These are phyloP conservation scores for Colletotrichum sublineola DNA, from an alignment of 2,329 filamentous ascomycete genomes.

Conservation along the genomic window DNA sequence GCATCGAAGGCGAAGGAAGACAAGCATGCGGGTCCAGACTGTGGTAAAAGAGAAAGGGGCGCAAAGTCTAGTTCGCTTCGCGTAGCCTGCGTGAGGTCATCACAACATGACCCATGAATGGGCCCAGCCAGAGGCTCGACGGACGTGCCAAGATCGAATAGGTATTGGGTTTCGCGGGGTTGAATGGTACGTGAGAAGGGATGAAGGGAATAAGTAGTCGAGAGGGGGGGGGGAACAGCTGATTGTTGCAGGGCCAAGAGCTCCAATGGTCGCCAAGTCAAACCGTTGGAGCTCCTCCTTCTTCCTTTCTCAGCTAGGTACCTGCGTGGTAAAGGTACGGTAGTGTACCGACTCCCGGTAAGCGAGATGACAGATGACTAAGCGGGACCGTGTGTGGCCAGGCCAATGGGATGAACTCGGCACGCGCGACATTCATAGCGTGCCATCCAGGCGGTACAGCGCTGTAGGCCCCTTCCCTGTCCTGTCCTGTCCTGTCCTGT, in stretches of 20 bases:
- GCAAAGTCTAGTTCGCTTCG: not conserved
- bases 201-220: constrained; percentile 17
- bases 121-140: not conserved
- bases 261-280: constrained; percentile 39
- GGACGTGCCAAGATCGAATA: not conserved
- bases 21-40: constrained; percentile 7
- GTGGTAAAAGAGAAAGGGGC: not conserved
- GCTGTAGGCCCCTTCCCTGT: constrained; percentile 22
- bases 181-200: constrained; percentile 17
- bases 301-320: too few relatives aligned
- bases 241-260: constrained; percentile 42
- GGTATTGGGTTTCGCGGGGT: constrained; percentile 18
- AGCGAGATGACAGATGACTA: not conserved
- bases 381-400: not conserved
- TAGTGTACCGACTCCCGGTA: too few relatives aligned
- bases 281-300: constrained; percentile 7
- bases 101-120: not conserved
- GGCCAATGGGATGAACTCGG: constrained; percentile 10
- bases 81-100: not conserved
- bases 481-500: not conserved
- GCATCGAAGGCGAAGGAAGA: constrained; percentile 18
- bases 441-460: constrained; percentile 31
- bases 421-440: not conserved
- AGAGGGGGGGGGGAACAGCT: constrained; percentile 26
- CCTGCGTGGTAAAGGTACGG: too few relatives aligned